phyloP scores from a whole-genome alignment of 306 rosid genomes.

The Fragaria iinumae region DNA sequence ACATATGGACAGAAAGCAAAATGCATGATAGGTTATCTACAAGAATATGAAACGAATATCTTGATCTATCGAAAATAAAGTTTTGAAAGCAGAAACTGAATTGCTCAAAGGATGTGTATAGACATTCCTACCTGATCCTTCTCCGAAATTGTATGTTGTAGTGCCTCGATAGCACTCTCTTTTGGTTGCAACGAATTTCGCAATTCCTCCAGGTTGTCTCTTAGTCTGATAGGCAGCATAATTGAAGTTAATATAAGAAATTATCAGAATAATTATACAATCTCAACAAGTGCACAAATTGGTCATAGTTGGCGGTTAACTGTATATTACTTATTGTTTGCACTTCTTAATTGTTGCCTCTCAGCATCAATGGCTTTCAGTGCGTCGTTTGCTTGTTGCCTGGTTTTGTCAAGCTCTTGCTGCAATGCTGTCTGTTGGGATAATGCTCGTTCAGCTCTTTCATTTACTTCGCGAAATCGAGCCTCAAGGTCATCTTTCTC shows the following conservation, averaged over 20 bases:
- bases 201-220: slow-evolving; percentile 90
- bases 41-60: slow-evolving; percentile 5
- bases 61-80: neutral
- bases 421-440: slow-evolving; percentile 75
- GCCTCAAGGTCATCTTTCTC: slow-evolving; percentile 96
- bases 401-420: slow-evolving; percentile 90
- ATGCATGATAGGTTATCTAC: slow-evolving; percentile 7
- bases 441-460: slow-evolving; percentile 75
- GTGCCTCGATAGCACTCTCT: slow-evolving; percentile 76
- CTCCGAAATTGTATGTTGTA: slow-evolving; percentile 76
- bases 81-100: slow-evolving; percentile 16
- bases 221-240: slow-evolving; percentile 53
- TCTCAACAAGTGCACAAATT: slow-evolving; percentile 18
- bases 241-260: slow-evolving; percentile 25
- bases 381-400: slow-evolving; percentile 98
- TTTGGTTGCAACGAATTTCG: slow-evolving; percentile 81
- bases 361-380: slow-evolving; percentile 93
- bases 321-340: slow-evolving; percentile 78
- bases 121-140: slow-evolving; percentile 78
- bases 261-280: slow-evolving; percentile 13
- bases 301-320: slow-evolving; percentile 15
- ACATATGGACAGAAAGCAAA: slow-evolving; percentile 22
- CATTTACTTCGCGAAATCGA: slow-evolving; percentile 58
- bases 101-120: slow-evolving; percentile 14
- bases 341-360: slow-evolving; percentile 91